Evolutionary conservation across 345 rosid species (phyloP).

Genomic region (Brassica incana): DNA sequence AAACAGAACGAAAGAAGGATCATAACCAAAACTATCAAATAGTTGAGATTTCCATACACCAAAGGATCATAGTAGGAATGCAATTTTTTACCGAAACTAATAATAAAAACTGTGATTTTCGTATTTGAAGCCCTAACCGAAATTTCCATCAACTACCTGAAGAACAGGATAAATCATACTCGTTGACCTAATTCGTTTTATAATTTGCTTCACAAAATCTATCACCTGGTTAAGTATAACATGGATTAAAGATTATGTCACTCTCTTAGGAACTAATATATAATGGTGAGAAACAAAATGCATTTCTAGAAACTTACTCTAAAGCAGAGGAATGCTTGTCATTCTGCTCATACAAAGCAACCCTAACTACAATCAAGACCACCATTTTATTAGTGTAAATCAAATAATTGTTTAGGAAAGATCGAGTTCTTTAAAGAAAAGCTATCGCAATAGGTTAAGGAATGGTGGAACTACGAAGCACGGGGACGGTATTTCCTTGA

Average conservation of each 20-base stretch:
- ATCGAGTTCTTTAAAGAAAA: neutral
- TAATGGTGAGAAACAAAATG: neutral
- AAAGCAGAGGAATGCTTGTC: conserved; percentile 2
- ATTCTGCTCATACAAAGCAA: no score
- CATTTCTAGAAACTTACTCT: conserved; percentile 60
- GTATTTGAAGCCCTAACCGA: neutral
- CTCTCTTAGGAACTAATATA: neutral
- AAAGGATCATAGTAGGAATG: neutral
- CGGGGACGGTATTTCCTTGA: no score
- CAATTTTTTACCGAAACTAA: neutral
- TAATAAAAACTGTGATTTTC: neutral
- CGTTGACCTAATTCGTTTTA: neutral
- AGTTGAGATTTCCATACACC: neutral
- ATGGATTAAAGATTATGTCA: neutral
- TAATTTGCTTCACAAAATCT: no score
- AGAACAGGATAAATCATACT: neutral
- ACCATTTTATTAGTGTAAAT: neutral
- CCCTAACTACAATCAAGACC: neutral
- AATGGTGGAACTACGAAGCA: neutral
- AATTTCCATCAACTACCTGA: neutral
- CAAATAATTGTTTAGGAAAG: neutral
- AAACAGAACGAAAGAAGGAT: conserved; percentile 4
- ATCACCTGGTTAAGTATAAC: neutral
- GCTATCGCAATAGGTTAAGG: neutral
- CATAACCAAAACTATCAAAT: neutral